Base-by-base conservation (phyloP, 495 filamentous ascomycete genomes). In the Annulohypoxylon moriforme region DNA sequence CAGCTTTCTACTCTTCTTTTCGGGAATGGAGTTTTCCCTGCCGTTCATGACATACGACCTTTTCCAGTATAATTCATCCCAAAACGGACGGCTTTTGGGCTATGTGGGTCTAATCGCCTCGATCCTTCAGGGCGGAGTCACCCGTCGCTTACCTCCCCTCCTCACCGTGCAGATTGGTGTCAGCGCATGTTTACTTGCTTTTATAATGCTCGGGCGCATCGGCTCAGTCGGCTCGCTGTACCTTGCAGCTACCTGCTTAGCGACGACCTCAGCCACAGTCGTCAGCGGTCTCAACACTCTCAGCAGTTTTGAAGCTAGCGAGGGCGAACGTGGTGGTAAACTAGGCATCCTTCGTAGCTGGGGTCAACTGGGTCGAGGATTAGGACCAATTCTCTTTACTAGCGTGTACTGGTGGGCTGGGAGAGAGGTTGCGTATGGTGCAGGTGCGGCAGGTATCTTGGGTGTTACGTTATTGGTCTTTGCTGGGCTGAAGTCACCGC, bases 401-500 rank as follows among this genome's bases (percentile, higher is more conserved):
- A 91, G 92, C n/a, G 84, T 99, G 64, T 99, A 98, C 81, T 99
- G 96, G 96, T 99, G 96, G 96, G 94, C 93, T 31, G 96, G 96
- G 0, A 83, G 96, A 40, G 91, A 96, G 74, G 81, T 89, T 14
- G 96, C 96, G 0, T 99, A 97, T 78, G 84, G 82, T 1, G 83
- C 92, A 76, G 96, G 96, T 3, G 93, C 93, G 0, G 77, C 85
- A 33, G 93, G 92, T 1, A 97, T 98, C 85, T 74, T 91, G 22
- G 88, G 78, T 7, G 94, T 97, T 36, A 86, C 85, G 40, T 82
- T 83, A 56, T 77, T 92, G n/a, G 93, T 90, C 0, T 92, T 97
- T 76, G 85, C 85, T 18, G 85, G 88, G 10, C 78, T 98, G 56
- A 86, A 85, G 78, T 81, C 82, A 24, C 86, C 85, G 18, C 78